Evolutionary conservation across 495 filamentous ascomycete genomes (phyloP), one percentile per base, ranked within the genome.

Genomic region (Hypoxylon intermedium): DNA sequence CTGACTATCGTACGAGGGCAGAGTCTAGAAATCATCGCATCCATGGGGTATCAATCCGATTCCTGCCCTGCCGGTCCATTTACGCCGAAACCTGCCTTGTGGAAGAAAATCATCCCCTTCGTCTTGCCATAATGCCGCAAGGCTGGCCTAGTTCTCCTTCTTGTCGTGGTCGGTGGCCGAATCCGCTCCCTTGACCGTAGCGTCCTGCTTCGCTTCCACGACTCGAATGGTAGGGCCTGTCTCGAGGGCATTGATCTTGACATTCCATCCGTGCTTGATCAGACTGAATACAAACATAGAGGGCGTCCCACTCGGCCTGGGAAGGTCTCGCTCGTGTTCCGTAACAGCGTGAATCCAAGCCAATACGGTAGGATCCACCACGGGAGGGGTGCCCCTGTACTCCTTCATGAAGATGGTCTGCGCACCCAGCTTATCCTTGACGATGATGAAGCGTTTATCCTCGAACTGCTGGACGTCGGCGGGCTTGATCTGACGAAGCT

Each of bases 361-460:
- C n/a, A n/a, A n/a, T n/a, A n/a, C n/a, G n/a, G n/a, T n/a, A n/a
- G n/a, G n/a, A n/a, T n/a, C n/a, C n/a, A n/a, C n/a, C n/a, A n/a
- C n/a, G n/a, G n/a, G n/a, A n/a, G n/a, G n/a, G n/a, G n/a, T n/a
- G n/a, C n/a, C n/a, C n/a, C 9, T 33, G 30, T 33, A 77, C 47
- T 82, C 77, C 71, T 92, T 92, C 11, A 97, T 69, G 44, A 80
- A 83, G 44, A 78, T 77, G 28, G 64, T 73, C 18, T 69, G 60
- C 6, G 58, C 65, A 9, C 54, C 49, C 15, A 6, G 3, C 54
- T 82, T 74, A 49, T 62, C 42, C 64, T 68, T 61, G 41, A 79
- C 65, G 71, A 81, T 69, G 49, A 75, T 65, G 43, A 75, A 77
- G 64, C 16, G 7, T 6, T 34, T 11, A 7, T 48, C 0, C 0